A percentile compares a stretch with the other conserved stretches of the same genome.
These are phyloP conservation scores for Plasmodium knowlesi DNA, from an alignment of 169 alveolate genomes.

Conservation along the genomic window DNA sequence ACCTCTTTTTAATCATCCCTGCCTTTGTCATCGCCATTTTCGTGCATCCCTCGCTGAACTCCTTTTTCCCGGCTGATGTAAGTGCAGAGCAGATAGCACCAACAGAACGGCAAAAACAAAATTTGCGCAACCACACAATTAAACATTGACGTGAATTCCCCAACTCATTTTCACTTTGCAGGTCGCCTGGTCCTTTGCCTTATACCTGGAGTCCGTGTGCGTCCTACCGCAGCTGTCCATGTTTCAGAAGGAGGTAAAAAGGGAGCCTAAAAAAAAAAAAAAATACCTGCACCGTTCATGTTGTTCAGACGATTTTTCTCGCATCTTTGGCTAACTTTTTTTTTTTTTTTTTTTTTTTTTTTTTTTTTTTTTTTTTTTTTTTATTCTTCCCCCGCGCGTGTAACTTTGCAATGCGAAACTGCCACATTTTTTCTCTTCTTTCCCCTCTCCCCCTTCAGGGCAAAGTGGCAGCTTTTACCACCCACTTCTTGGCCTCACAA, in stretches of 20 bases:
- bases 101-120: not conserved
- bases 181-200: conserved; percentile 93
- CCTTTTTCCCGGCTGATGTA: conserved; percentile 90
- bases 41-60: conserved; percentile 93
- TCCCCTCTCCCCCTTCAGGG: conserved; percentile 77
- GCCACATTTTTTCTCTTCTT: not conserved
- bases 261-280: not conserved
- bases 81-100: not conserved
- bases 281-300: not conserved
- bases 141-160: not conserved
- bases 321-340: not conserved
- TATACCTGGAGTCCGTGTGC: conserved; percentile 92
- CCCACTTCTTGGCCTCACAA: conserved; percentile 95
- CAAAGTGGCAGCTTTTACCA: conserved; percentile 91
- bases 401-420: not conserved
- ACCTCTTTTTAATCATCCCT: conserved; percentile 85
- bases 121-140: not conserved
- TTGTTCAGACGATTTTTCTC: not conserved
- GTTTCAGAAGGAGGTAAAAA: conserved; percentile 90
- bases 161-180: not conserved
- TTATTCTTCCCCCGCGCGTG: not conserved
- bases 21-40: conserved; percentile 89
- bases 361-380: not conserved
- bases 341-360: conserved; percentile 2
- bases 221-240: conserved; percentile 92